phyloP scores from a whole-genome alignment of 441 rosid species.

The Hura crepitans region DNA sequence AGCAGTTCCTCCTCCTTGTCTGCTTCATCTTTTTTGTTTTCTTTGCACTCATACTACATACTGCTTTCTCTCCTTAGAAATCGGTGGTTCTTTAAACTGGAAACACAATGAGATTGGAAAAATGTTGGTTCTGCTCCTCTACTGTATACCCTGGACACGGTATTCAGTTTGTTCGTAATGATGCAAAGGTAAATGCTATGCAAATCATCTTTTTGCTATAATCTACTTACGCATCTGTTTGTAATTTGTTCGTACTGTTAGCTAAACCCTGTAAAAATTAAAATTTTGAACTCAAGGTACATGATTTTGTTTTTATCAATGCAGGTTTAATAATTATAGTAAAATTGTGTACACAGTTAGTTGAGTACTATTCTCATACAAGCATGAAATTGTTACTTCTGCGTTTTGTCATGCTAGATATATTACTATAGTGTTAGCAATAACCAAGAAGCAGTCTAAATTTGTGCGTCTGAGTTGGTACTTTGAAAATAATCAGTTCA shows the following conservation, averaged over 20 bases:
- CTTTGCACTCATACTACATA: background rate
- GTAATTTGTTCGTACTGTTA: too few species aligned
- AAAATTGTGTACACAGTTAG: too few species aligned
- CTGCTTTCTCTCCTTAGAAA: background rate
- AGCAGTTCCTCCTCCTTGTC: background rate
- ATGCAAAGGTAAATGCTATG: conserved; percentile 61
- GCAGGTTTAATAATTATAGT: too few species aligned
- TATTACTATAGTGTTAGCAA: too few species aligned
- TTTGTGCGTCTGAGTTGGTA: background rate
- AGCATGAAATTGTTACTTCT: too few species aligned
- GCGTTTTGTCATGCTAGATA: too few species aligned
- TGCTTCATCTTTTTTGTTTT: too few species aligned
- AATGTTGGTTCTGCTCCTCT: conserved; percentile 96
- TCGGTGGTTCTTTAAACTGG: background rate
- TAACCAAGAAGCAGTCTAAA: background rate
- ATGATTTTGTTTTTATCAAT: background rate
- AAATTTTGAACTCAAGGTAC: background rate
- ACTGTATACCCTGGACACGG: conserved; percentile 95
- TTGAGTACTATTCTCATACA: too few species aligned
- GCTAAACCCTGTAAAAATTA: too few species aligned
- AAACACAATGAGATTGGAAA: conserved; percentile 73
- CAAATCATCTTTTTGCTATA: background rate
- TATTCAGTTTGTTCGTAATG: conserved; percentile 89
- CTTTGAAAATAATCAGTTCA: background rate
- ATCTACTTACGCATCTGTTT: too few species aligned